Base-by-base conservation (phyloP, 805 yeast species). In the Citeromyces matritensis region DNA sequence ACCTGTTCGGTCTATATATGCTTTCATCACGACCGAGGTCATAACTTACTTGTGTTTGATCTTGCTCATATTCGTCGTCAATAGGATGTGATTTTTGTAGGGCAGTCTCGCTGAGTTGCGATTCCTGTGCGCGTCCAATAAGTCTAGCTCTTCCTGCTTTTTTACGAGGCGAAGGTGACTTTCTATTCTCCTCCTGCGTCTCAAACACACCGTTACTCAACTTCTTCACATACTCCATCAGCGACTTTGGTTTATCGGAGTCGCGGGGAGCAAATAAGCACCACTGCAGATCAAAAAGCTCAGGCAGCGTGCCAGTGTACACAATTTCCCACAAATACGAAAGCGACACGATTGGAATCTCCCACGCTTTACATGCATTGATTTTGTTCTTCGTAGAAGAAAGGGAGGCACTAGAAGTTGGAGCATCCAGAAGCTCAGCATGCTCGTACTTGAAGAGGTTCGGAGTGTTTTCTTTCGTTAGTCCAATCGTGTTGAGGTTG, bases 351-450 rank as follows among this genome's bases (percentile, higher is more conserved):
- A 74, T 63, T 1, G 82, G 81, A 9, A 73, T 62, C 21, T 50
- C 44, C 69, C 78, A 67, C 23, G 52, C 51, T 36, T 69, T 69
- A 1, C 79, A 74, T 23, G 78, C 79, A 31, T 55, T 53, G 30
- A 74, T 60, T 40, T 74, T 74, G 35, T 59, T 65, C 33, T 57
- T 65, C 3, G 76, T 60, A 2, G 75, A 58, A 6, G 58, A 45
- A 39, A 37, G 5, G 12, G 19, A 12, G 28, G 29, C 3, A 23
- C 17, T 17, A 0, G 46, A 30, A 2, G 37, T 27, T 4, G 34
- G 30, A 2, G 35, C 29, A 9, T 31, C 33, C 3, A 51, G 26
- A 4, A 51, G 42, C 25, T 58, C 60, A 9, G 52, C 45, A 26
- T 42, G 50, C 34, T 47, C 45, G 39, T 60, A 58, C 23, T 45